phyloP scores from a whole-genome alignment of 768 basidiomycete species.

The Amanita rubescens region DNA sequence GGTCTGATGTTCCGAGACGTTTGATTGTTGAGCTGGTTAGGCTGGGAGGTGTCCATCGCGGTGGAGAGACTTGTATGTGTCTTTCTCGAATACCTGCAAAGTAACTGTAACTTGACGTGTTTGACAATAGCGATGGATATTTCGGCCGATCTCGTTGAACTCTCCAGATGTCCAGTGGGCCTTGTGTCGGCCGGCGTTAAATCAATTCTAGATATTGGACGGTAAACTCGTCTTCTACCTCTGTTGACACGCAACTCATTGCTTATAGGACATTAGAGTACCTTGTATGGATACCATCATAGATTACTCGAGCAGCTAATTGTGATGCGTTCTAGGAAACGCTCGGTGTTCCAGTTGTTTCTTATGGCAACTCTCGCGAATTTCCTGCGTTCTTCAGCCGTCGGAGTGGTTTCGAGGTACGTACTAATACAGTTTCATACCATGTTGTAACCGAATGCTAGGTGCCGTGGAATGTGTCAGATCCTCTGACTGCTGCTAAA shows the following conservation, averaged over 20 bases:
- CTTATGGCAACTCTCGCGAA: constrained; percentile 66
- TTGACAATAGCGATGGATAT: constrained; percentile 73
- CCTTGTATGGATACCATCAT: constrained; percentile 37
- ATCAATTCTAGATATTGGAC: constrained; percentile 89
- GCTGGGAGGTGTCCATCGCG: constrained; percentile 78
- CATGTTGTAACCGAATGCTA: constrained; percentile 21
- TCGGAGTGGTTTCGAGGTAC: constrained; percentile 71
- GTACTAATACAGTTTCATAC: constrained; percentile 9
- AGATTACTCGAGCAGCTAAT: background rate
- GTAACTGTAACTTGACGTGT: too few relatives aligned
- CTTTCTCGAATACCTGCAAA: background rate
- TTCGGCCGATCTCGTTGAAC: constrained; percentile 88
- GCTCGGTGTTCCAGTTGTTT: constrained; percentile 84
- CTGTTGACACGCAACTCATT: background rate
- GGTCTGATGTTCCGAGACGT: background rate
- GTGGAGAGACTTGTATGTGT: constrained; percentile 19
- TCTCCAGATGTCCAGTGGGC: constrained; percentile 84
- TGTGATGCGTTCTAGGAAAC: constrained; percentile 60
- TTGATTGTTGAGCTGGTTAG: constrained; percentile 22
- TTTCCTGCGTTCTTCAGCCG: constrained; percentile 96
- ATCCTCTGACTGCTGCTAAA: constrained; percentile 60
- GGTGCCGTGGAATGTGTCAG: constrained; percentile 73
- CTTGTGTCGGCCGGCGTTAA: constrained; percentile 93
- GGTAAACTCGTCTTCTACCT: constrained; percentile 27
- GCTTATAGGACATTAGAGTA: constrained; percentile 68